These are phyloP conservation scores for Asterophora parasitica DNA, from an alignment of 768 basidiomycete species.

Conservation along the genomic window DNA sequence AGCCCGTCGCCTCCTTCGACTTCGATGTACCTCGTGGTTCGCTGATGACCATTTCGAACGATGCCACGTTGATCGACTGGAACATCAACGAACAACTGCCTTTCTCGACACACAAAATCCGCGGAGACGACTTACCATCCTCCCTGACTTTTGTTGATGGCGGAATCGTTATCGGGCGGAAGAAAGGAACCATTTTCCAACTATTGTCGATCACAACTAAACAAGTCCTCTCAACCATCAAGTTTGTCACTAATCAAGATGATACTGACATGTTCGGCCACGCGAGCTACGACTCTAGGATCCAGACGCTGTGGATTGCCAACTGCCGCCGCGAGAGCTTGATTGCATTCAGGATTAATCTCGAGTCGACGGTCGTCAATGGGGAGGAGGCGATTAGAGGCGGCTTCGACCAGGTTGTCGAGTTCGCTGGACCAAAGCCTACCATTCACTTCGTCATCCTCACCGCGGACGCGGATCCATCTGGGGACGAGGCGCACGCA, in stretches of 20 bases:
- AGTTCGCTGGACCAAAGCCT: conserved; percentile 78
- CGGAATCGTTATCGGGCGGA: conserved; percentile 80
- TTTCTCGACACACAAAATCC: conserved; percentile 71
- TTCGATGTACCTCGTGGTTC: conserved; percentile 77
- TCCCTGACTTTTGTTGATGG: conserved; percentile 83
- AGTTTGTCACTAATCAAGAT: conserved; percentile 66
- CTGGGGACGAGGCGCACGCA: conserved; percentile 77
- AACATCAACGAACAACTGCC: conserved; percentile 72
- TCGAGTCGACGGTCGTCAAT: conserved; percentile 55
- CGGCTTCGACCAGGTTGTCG: conserved; percentile 77
- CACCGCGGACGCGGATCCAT: conserved; percentile 78
- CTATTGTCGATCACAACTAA: conserved; percentile 72
- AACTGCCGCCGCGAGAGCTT: conserved; percentile 82
- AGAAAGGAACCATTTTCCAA: conserved; percentile 82
- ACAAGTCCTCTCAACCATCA: conserved; percentile 70
- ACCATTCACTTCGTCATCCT: conserved; percentile 89
- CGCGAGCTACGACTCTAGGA: conserved; percentile 77
- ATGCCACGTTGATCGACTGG: conserved; percentile 80
- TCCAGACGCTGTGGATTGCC: conserved; percentile 85
- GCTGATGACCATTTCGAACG: conserved; percentile 76
- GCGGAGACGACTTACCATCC: conserved; percentile 76
- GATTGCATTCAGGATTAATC: conserved; percentile 71
- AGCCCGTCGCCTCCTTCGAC: conserved; percentile 82
- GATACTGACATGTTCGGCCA: conserved; percentile 88
- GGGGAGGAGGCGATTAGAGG: conserved; percentile 61